Percentiles rank a stretch among this genome's conserved stretches.
Evolutionary conservation across 2,329 filamentous ascomycete genomes (phyloP).

Genomic region (Clarireedia monteithiana): DNA sequence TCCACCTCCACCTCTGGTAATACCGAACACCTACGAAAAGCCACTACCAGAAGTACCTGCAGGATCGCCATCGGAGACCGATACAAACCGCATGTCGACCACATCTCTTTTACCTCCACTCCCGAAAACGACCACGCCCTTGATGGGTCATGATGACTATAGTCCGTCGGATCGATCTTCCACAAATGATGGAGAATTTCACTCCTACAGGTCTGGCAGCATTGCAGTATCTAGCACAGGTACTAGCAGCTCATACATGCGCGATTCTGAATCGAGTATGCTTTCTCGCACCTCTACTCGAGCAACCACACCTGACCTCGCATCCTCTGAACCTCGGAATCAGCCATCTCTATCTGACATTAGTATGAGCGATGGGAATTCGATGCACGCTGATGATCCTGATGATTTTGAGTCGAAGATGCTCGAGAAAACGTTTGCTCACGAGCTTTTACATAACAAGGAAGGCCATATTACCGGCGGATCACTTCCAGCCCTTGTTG

Average conservation of each 20-base stretch:
- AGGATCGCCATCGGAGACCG: slow-evolving; percentile 27
- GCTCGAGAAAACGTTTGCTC: slow-evolving; percentile 85
- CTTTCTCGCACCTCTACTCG: slow-evolving; percentile 78
- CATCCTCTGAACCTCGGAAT: slow-evolving; percentile 27
- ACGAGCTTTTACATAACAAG: slow-evolving; percentile 89
- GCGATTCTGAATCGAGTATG: slow-evolving; percentile 73
- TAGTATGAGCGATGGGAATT: slow-evolving; percentile 56
- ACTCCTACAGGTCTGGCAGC: slow-evolving; percentile 56
- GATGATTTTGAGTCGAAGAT: slow-evolving; percentile 76
- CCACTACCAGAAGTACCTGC: slow-evolving; percentile 57
- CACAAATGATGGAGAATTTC: slow-evolving; percentile 42
- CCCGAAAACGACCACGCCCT: slow-evolving; percentile 47
- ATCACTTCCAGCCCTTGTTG: slow-evolving; percentile 83
- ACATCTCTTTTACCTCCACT: slow-evolving; percentile 47
- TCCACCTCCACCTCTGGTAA: slow-evolving; percentile 37
- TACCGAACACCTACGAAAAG: slow-evolving; percentile 48
- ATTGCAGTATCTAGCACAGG: slow-evolving; percentile 69
- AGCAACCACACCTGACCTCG: slow-evolving; percentile 74
- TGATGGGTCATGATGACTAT: slow-evolving; percentile 41
- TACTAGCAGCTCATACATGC: slow-evolving; percentile 69
- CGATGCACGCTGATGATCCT: slow-evolving; percentile 62
- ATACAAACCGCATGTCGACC: slow-evolving; percentile 35
- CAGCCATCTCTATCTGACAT: slow-evolving; percentile 61
- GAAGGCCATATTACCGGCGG: slow-evolving; percentile 93
- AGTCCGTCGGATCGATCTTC: slow-evolving; percentile 39